Base-by-base conservation (phyloP, 208 protist species). In the Ichthyophonus hoferi region DNA sequence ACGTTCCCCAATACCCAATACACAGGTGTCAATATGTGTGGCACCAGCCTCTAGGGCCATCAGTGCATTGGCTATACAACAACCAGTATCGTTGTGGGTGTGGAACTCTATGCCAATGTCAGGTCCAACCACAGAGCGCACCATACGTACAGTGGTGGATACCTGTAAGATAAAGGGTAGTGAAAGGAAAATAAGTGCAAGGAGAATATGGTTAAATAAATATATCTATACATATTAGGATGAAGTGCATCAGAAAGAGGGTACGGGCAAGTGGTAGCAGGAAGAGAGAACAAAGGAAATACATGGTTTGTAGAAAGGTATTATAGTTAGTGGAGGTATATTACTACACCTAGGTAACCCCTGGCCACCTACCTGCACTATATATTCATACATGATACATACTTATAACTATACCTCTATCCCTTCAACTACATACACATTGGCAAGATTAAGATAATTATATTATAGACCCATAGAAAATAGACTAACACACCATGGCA, bases 81-180 rank as follows among this genome's bases (percentile, higher is more conserved):
- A 94, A 39, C 93, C 93, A 35, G 92, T 94, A 90, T 95, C 94
- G 81, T 95, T 93, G 90, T 95, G 94, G n/a, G 92, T 93, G 86
- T 95, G 94, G 79, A 95, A 95, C 84, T 94, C 93, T 88, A 95
- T 94, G 35, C 92, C 93, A 31, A 83, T 85, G 3, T 58, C 50
- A 31, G 83, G 39, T 41, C 78, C 42, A 39, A 94, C 42, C 1
- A 88, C 58, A 24, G 17, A 39, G 7, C 92, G 58, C 14, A 94
- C 92, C 14, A 43, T 38, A 17, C 76, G 31, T 0, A 94, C 91
- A 37, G 90, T 90, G 40, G 92, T 50, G 41, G 90, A 86, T 33
- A 91, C 90, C 85, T 88, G 37, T 0, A n/a, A 40, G n/a, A n/a
- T n/a, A n/a, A n/a, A 58, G 24, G 42, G 42, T 85, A 58, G 3